Conservation (phyloP, 305 asterid genomes). For the Ajuga reptans region DNA sequence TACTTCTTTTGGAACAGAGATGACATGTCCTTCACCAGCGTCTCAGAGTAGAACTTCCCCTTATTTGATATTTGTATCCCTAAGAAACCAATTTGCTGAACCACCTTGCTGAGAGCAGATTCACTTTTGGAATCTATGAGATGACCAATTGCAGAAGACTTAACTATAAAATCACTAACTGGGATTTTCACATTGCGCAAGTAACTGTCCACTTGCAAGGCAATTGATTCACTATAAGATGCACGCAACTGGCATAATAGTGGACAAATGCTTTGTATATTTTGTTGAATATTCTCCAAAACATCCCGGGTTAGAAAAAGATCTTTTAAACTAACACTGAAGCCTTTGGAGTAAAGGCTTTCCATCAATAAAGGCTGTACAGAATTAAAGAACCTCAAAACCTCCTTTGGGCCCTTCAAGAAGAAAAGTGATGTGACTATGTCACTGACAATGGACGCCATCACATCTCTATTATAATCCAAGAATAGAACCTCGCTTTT, state of each 20-base stretch:
- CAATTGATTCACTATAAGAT: slow-evolving; percentile 47
- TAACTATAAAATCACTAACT: slow-evolving; percentile 46
- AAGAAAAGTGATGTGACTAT: slow-evolving; percentile 70
- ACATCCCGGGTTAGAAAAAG: slow-evolving; percentile 50
- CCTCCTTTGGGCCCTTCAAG: slow-evolving; percentile 80
- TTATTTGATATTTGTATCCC: slow-evolving; percentile 63
- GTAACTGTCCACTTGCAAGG: slow-evolving; percentile 52
- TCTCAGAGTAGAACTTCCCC: slow-evolving; percentile 70
- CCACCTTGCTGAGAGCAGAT: slow-evolving; percentile 79
- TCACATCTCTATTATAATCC: slow-evolving; percentile 50
- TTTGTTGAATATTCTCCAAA: slow-evolving; percentile 38
- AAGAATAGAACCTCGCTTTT: slow-evolving; percentile 52
- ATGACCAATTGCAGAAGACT: slow-evolving; percentile 59
- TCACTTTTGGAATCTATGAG: slow-evolving; percentile 83
- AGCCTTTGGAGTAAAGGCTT: slow-evolving; percentile 57
- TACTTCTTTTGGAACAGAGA: slow-evolving; percentile 50
- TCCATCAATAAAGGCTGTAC: slow-evolving; percentile 85
- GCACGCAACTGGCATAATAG: slow-evolving; percentile 43
- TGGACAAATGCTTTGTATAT: slow-evolving; percentile 42
- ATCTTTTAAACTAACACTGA: slow-evolving; percentile 68
- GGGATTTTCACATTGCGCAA: slow-evolving; percentile 55
- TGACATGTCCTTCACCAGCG: slow-evolving; percentile 63
- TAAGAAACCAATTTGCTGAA: slow-evolving; percentile 84
- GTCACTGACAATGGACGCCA: slow-evolving; percentile 60
- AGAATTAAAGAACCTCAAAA: slow-evolving; percentile 56